Conservation (phyloP, 306 rosid genomes). For the Biancaea sappan region DNA sequence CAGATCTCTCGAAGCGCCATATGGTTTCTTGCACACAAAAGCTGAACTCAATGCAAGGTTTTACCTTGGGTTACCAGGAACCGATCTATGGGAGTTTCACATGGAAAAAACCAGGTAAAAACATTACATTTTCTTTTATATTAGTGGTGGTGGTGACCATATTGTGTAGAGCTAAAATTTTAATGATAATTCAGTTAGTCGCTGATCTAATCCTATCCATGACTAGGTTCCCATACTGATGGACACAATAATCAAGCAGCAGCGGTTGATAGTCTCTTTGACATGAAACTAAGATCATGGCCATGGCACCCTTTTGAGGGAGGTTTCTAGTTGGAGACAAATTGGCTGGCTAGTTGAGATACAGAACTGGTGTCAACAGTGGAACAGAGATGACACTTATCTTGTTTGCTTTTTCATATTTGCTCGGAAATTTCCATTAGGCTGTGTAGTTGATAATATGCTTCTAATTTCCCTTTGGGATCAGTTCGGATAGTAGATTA, state of each 20-base stretch:
- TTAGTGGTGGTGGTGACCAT: not conserved
- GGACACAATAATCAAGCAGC: constrained; percentile 18
- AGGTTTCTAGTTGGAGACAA: constrained; percentile 24
- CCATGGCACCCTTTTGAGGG: constrained; percentile 18
- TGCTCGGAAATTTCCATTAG: not conserved
- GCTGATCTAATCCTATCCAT: constrained; percentile 17
- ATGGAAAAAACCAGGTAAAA: constrained; percentile 36
- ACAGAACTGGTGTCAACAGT: constrained; percentile 5
- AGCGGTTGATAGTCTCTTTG: constrained; percentile 12
- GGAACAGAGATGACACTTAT: not conserved
- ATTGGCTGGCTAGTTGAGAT: constrained; percentile 9
- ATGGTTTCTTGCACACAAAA: constrained; percentile 31
- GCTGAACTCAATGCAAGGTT: constrained; percentile 34
- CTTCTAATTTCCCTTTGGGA: not conserved
- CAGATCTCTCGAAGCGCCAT: constrained; percentile 27
- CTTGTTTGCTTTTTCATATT: constrained; percentile 13
- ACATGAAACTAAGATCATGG: constrained; percentile 30
- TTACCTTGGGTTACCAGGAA: constrained; percentile 31
- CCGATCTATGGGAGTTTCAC: constrained; percentile 14
- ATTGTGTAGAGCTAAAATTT: constrained; percentile 15
- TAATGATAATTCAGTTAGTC: not conserved
- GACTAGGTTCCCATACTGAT: constrained; percentile 34
- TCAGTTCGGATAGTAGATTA: not conserved
- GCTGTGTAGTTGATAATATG: constrained; percentile 2
- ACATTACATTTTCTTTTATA: constrained; percentile 6